phyloP scores from a whole-genome alignment of 805 yeast genomes.

The Zygosaccharomyces pseudorouxii region DNA sequence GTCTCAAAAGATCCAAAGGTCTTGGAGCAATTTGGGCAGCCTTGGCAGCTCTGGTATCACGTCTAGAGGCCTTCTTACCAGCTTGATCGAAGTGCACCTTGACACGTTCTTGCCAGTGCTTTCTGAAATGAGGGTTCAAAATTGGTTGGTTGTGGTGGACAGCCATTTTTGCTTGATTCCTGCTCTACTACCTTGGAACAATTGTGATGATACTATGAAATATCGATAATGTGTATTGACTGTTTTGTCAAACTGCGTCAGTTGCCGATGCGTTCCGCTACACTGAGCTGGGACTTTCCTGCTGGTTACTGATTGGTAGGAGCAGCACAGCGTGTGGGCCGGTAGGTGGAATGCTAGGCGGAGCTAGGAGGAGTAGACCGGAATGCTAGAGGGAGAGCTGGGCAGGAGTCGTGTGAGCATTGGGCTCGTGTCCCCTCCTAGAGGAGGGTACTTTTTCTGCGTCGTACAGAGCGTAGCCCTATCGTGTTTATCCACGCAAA shows the following conservation, averaged over 20 bases:
- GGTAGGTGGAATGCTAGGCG: not conserved
- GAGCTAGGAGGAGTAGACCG: not conserved
- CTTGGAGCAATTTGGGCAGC: slow-evolving; percentile 96
- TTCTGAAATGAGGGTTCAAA: slow-evolving; percentile 99
- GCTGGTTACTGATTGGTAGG: not conserved
- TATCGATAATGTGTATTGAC: slow-evolving; percentile 1
- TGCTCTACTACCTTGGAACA: slow-evolving; percentile 22
- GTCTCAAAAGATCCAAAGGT: slow-evolving; percentile 94
- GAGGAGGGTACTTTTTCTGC: not conserved
- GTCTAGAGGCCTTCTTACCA: slow-evolving; percentile 97
- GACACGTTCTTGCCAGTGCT: slow-evolving; percentile 99
- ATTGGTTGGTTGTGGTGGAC: slow-evolving; percentile 98
- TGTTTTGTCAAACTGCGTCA: slow-evolving; percentile 3
- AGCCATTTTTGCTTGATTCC: slow-evolving; percentile 53
- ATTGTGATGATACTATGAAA: not conserved
- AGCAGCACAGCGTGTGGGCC: not conserved
- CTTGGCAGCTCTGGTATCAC: slow-evolving; percentile 88
- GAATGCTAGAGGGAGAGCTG: not conserved
- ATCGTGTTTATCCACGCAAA: not conserved
- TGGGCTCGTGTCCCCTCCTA: not conserved
- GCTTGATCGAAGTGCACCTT: slow-evolving; percentile 99
- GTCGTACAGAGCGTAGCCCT: too few relatives aligned
- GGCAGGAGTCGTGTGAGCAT: not conserved
- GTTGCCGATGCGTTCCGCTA: not conserved
- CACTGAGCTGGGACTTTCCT: not conserved